phyloP scores from a whole-genome alignment of 2,329 filamentous ascomycete species.

The Penicillium concentricum region DNA sequence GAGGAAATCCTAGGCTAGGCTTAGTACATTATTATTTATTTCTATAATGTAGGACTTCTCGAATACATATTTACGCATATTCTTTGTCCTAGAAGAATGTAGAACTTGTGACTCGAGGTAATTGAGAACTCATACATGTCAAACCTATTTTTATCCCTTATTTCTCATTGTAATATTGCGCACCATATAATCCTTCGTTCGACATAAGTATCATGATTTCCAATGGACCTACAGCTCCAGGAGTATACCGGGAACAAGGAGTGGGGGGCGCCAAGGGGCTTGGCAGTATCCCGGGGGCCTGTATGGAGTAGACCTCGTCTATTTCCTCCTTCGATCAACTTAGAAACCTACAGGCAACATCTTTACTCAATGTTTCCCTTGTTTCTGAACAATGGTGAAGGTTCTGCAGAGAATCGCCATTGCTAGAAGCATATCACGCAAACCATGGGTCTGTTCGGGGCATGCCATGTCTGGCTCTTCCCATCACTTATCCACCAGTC shows the following conservation, averaged over 20 bases:
- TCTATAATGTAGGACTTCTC: not conserved
- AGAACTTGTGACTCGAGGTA: not conserved
- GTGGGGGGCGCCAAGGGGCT: not conserved
- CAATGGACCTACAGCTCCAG: too few species aligned
- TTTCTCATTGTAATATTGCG: not conserved
- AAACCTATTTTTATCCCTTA: not conserved
- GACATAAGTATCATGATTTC: not conserved
- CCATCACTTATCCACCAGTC: too few species aligned
- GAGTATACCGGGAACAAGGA: not conserved
- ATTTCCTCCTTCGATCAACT: too few species aligned
- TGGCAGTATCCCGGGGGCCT: not conserved
- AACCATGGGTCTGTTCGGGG: too few species aligned
- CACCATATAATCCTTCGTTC: not conserved
- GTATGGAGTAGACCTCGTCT: not conserved
- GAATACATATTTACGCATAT: not conserved
- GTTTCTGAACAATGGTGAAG: too few species aligned
- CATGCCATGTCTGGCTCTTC: too few species aligned
- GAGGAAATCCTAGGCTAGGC: not conserved
- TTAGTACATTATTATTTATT: not conserved
- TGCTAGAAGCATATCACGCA: too few species aligned
- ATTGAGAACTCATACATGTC: not conserved
- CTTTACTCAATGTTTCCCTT: too few species aligned
- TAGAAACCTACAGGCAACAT: too few species aligned
- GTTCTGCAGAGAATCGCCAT: too few species aligned
- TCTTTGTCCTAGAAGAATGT: not conserved